Evolutionary conservation across 495 filamentous ascomycete genomes (phyloP).

Genomic region (Delitschia confertaspora): DNA sequence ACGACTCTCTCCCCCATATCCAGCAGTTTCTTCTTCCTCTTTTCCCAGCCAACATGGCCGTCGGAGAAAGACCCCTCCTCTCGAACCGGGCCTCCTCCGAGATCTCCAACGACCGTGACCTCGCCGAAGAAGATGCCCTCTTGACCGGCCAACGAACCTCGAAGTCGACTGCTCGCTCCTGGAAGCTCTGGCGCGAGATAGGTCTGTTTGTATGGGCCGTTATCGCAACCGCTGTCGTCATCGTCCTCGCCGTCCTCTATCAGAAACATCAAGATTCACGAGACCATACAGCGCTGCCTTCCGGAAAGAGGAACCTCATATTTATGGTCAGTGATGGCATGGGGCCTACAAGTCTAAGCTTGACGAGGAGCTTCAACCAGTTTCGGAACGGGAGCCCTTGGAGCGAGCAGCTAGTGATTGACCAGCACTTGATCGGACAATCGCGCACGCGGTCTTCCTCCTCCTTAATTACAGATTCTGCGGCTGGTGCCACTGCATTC

Average conservation of each 20-base stretch:
- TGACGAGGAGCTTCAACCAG: constrained; percentile 80
- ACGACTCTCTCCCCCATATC: too few species aligned
- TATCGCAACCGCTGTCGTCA: constrained; percentile 69
- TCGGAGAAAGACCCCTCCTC: constrained; percentile 38
- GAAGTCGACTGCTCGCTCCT: constrained; percentile 31
- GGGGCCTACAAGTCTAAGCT: constrained; percentile 79
- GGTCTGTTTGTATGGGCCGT: constrained; percentile 80
- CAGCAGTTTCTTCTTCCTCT: too few species aligned
- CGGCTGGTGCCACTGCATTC: constrained; percentile 92
- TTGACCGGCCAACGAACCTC: constrained; percentile 48
- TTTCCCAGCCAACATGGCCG: constrained; percentile 26
- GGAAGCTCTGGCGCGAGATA: constrained; percentile 57
- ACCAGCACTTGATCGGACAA: constrained; percentile 78
- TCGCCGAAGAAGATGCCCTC: constrained; percentile 55
- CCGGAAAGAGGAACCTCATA: constrained; percentile 82
- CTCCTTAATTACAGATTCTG: constrained; percentile 84
- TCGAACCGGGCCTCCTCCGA: constrained; percentile 36
- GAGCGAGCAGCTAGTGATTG: constrained; percentile 66
- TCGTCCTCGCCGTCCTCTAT: constrained; percentile 64
- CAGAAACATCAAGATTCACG: constrained; percentile 51
- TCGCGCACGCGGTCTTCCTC: constrained; percentile 75
- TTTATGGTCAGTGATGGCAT: constrained; percentile 99
- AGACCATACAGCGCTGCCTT: constrained; percentile 40
- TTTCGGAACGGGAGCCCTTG: constrained; percentile 53
- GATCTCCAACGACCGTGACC: constrained; percentile 30